Percentiles rank a stretch among this genome's conserved stretches.
Conservation (phyloP, 2,329 filamentous ascomycete species). For the Diaporthe ampelina region DNA sequence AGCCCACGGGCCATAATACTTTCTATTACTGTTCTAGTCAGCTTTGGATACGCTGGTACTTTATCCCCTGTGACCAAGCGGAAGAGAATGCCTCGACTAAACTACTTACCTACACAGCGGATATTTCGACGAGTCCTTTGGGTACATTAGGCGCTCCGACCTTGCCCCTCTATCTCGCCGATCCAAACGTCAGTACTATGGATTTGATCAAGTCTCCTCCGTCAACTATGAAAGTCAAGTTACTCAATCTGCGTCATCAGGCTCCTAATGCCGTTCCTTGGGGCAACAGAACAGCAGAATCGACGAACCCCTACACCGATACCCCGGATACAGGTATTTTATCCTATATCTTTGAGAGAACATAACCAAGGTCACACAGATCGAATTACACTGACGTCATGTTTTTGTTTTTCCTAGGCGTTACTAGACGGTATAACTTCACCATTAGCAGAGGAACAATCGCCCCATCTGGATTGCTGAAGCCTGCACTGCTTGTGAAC, state of each 20-base stretch:
- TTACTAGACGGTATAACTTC: not conserved
- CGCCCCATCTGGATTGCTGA: not conserved
- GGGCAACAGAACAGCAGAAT: constrained; percentile 6
- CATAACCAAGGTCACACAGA: not conserved
- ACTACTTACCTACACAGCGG: not conserved
- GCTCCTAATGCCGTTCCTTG: not conserved
- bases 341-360: not conserved
- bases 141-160: not conserved
- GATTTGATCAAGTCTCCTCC: not conserved
- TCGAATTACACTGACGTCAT: not conserved
- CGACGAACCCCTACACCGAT: not conserved
- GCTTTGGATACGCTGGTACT: not conserved
- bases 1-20: not conserved
- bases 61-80: not conserved
- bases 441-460: not conserved
- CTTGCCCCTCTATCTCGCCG: not conserved
- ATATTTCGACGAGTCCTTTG: not conserved
- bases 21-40: not conserved
- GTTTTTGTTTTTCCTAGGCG: not conserved
- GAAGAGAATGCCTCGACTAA: not conserved
- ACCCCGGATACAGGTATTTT: not conserved
- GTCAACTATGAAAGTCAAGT: not conserved
- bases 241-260: not conserved
- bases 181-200: not conserved
- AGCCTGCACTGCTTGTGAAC: not conserved